Evolutionary conservation across 768 basidiomycete species (phyloP).

Genomic region (Suillus clintonianus): DNA sequence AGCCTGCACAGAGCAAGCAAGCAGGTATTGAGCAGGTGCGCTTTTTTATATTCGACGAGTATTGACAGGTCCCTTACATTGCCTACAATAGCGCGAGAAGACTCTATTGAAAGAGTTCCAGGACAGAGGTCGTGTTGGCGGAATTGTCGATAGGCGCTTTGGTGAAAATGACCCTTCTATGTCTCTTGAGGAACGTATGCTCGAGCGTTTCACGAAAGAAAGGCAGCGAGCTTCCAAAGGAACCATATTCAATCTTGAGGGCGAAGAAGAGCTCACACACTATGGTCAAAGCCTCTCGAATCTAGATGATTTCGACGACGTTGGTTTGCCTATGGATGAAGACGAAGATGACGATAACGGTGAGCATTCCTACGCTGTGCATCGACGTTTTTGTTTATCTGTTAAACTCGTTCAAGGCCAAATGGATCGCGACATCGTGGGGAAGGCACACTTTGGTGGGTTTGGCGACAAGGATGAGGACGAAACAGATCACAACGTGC

Average conservation of each 20-base stretch:
- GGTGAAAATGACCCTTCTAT: slow-evolving; percentile 93
- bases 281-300: slow-evolving; percentile 88
- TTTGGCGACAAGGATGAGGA: slow-evolving; percentile 72
- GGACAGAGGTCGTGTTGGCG: slow-evolving; percentile 78
- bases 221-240: slow-evolving; percentile 78
- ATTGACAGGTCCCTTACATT: background rate
- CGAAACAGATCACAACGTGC: slow-evolving; percentile 53
- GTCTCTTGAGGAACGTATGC: slow-evolving; percentile 95
- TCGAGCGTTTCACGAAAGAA: slow-evolving; percentile 93
- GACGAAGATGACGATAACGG: slow-evolving; percentile 51
- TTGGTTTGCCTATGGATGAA: slow-evolving; percentile 54
- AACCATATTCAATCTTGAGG: slow-evolving; percentile 84
- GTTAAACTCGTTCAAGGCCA: slow-evolving; percentile 46
- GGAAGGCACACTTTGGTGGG: slow-evolving; percentile 80
- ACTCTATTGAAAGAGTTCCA: slow-evolving; percentile 87
- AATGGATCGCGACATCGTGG: slow-evolving; percentile 68
- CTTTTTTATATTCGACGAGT: background rate
- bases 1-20: slow-evolving; percentile 69
- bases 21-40: background rate
- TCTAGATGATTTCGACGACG: slow-evolving; percentile 80
- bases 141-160: slow-evolving; percentile 91
- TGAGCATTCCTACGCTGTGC: slow-evolving; percentile 22
- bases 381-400: background rate
- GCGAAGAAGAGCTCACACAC: slow-evolving; percentile 89
- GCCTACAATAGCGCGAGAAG: slow-evolving; percentile 12